Evolutionary conservation across 108 stramenopile species (phyloP).

Genomic region (Epipyxis sp.): DNA sequence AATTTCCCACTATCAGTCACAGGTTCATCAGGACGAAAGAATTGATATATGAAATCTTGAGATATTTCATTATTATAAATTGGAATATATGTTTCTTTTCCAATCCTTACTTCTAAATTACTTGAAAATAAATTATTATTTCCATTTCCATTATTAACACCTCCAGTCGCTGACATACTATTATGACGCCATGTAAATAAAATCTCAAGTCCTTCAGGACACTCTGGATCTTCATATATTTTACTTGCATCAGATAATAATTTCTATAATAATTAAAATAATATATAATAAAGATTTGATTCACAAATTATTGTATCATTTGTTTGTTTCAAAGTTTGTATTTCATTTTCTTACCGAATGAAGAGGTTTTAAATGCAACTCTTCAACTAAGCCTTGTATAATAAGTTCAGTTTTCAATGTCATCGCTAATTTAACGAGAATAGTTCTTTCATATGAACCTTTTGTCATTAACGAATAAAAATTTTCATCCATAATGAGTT

Average conservation of each 20-base stretch:
- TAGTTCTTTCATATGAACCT: not conserved
- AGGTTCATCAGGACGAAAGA: not conserved
- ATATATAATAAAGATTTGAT: not conserved
- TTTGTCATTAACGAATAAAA: not conserved
- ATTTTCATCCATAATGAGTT: not conserved
- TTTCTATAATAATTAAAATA: not conserved
- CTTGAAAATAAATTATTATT: not conserved
- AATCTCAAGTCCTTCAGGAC: slow-evolving; percentile 4
- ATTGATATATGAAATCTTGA: not conserved
- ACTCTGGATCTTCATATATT: not conserved
- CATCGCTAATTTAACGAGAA: not conserved
- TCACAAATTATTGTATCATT: not conserved
- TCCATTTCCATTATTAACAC: too few relatives aligned
- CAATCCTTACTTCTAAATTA: not conserved
- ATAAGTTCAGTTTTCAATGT: not conserved
- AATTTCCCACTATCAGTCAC: not conserved
- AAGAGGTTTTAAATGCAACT: not conserved
- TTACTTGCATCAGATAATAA: not conserved
- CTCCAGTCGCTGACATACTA: not conserved
- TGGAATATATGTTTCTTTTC: not conserved
- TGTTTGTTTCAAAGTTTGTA: not conserved
- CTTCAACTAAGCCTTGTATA: slow-evolving; percentile 5
- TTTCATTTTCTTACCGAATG: not conserved
- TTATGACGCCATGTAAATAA: not conserved
- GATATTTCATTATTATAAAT: not conserved